A percentile compares a stretch with the other conserved stretches of the same genome.
phyloP scores from a whole-genome alignment of 441 rosid species.

The Pelargonium australe region DNA sequence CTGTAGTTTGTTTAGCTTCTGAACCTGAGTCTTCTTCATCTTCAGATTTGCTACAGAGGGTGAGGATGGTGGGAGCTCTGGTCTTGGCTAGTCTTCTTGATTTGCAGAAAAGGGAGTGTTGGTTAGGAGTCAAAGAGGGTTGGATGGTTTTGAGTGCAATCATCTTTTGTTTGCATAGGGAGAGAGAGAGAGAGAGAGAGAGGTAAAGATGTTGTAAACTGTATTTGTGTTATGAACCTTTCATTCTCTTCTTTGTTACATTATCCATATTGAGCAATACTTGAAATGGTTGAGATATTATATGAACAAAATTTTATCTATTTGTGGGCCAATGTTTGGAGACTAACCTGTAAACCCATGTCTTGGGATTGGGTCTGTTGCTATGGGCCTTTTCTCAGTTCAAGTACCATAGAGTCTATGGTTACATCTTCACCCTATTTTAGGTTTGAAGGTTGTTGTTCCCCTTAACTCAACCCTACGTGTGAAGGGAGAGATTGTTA shows the following conservation, averaged over 20 bases:
- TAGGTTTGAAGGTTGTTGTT: no score
- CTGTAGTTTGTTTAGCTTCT: slow-evolving; percentile 45
- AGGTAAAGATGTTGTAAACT: neutral
- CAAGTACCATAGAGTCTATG: no score
- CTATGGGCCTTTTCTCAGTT: no score
- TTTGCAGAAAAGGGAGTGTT: slow-evolving; percentile 30
- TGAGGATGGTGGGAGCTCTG: slow-evolving; percentile 25
- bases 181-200: neutral
- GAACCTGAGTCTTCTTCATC: slow-evolving; percentile 29
- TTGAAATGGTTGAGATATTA: no score
- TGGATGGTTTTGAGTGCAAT: slow-evolving; percentile 49
- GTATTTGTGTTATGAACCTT: neutral
- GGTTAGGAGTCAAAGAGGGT: slow-evolving; percentile 35
- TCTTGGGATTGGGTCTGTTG: no score
- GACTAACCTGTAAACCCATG: no score
- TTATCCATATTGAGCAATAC: slow-evolving; percentile 2
- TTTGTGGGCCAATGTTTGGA: no score
- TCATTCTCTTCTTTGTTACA: neutral
- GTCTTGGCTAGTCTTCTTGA: slow-evolving; percentile 27
- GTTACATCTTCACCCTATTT: no score
- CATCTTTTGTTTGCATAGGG: slow-evolving; percentile 31
- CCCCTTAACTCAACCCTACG: no score
- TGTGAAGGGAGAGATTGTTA: no score
- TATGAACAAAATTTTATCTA: no score
- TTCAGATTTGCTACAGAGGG: slow-evolving; percentile 41